Conservation (phyloP, 208 protist genomes). For the Lotmaria passim region DNA sequence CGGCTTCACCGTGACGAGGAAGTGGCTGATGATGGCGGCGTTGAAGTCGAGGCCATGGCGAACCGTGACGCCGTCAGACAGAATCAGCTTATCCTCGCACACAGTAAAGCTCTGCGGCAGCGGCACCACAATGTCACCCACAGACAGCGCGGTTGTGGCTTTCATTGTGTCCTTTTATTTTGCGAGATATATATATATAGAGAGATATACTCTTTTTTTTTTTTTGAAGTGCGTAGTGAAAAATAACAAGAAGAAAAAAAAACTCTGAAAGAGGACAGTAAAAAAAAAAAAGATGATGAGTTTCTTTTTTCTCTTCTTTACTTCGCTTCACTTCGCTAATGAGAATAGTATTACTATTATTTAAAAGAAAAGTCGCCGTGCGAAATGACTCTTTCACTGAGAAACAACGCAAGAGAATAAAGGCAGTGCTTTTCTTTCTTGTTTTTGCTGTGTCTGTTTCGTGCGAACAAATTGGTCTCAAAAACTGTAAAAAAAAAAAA, state of each 20-base stretch:
- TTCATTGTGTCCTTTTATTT: constrained; percentile 43
- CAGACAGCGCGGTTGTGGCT: constrained; percentile 34
- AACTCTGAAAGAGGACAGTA: neutral
- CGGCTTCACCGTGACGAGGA: constrained; percentile 64
- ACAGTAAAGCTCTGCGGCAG: constrained; percentile 46
- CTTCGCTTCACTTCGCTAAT: too few relatives aligned
- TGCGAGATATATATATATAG: too few relatives aligned
- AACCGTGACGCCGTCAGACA: constrained; percentile 52
- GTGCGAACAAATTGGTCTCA: too few relatives aligned
- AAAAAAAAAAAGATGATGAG: neutral
- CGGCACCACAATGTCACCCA: constrained; percentile 77
- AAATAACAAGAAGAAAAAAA: constrained; percentile 13
- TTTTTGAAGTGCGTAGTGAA: neutral
- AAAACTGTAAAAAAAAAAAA: too few relatives aligned
- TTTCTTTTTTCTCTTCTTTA: too few relatives aligned
- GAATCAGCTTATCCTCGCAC: constrained; percentile 45
- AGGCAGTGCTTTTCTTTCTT: neutral
- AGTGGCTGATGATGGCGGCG: constrained; percentile 79
- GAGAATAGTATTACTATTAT: too few relatives aligned
- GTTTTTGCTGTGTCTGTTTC: neutral
- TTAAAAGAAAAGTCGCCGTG: too few relatives aligned
- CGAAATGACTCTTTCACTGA: too few relatives aligned
- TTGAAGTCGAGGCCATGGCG: constrained; percentile 67
- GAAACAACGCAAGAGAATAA: neutral
- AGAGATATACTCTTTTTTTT: constrained; percentile 14